Evolutionary conservation across 495 filamentous ascomycete genomes (phyloP).

Genomic region (Hypomontagnella submonticulosa): DNA sequence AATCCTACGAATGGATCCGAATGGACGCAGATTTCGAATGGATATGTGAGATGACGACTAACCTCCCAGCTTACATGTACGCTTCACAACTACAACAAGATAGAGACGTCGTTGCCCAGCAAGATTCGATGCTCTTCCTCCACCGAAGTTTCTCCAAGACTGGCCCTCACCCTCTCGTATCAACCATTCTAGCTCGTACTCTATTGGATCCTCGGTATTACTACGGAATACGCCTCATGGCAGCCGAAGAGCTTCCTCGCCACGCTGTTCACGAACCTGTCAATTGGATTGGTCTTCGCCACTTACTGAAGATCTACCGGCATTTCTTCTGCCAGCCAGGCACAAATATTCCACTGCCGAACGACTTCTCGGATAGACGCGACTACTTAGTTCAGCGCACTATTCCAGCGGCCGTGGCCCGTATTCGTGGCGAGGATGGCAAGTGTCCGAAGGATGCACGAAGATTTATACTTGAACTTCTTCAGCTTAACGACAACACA

Average conservation of each 20-base stretch:
- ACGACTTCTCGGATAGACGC: slow-evolving; percentile 87
- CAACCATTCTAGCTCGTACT: slow-evolving; percentile 87
- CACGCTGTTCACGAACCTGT: slow-evolving; percentile 67
- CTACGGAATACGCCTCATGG: slow-evolving; percentile 87
- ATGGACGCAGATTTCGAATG: slow-evolving; percentile 99
- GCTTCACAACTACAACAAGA: slow-evolving; percentile 97
- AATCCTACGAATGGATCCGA: slow-evolving; percentile 98
- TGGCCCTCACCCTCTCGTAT: slow-evolving; percentile 75
- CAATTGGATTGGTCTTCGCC: slow-evolving; percentile 82
- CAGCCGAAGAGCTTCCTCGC: slow-evolving; percentile 76
- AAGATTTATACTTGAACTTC: slow-evolving; percentile 83
- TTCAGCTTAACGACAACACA: slow-evolving; percentile 93
- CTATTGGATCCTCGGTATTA: slow-evolving; percentile 93
- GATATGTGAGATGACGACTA: slow-evolving; percentile 80
- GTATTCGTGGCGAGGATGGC: slow-evolving; percentile 77
- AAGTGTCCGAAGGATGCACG: slow-evolving; percentile 80
- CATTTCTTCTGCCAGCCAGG: slow-evolving; percentile 84
- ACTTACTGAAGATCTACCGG: slow-evolving; percentile 85
- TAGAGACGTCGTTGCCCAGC: slow-evolving; percentile 92
- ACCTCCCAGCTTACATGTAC: slow-evolving; percentile 95
- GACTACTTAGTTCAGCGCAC: slow-evolving; percentile 83
- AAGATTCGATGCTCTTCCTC: slow-evolving; percentile 72
- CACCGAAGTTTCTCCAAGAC: slow-evolving; percentile 44
- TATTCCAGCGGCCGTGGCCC: slow-evolving; percentile 81
- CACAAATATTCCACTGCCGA: slow-evolving; percentile 73